These are phyloP conservation scores for Chamaenerion angustifolium DNA, from an alignment of 345 rosid species.

Conservation along the genomic window DNA sequence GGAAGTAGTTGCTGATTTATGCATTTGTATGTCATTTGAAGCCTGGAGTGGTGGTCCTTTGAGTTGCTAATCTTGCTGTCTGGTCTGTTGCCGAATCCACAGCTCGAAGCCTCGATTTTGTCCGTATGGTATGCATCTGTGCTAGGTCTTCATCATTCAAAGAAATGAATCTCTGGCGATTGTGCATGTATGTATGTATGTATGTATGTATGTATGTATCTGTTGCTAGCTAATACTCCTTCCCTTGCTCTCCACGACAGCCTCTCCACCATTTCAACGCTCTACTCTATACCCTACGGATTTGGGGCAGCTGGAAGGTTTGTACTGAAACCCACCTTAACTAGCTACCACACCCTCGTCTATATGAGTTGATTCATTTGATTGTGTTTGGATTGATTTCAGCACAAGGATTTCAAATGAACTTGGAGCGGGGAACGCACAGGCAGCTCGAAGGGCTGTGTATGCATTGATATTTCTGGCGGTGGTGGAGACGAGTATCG, in stretches of 20 bases:
- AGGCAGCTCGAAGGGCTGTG: slow-evolving; percentile 14
- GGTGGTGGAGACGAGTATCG: slow-evolving; percentile 6
- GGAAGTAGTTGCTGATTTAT: too few relatives aligned
- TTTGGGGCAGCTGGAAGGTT: slow-evolving; percentile 63
- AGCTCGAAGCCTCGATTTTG: slow-evolving; percentile 73
- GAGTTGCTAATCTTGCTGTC: slow-evolving; percentile 63
- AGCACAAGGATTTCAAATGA: slow-evolving; percentile 38
- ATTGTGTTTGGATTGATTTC: not conserved
- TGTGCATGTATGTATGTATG: too few relatives aligned
- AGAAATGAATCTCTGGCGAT: not conserved
- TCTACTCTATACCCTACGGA: slow-evolving; percentile 47
- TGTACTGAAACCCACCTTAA: slow-evolving; percentile 5
- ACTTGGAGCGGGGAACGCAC: slow-evolving; percentile 31
- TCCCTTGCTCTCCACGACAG: slow-evolving; percentile 16
- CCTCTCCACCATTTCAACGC: slow-evolving; percentile 29
- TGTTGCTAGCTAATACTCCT: too few relatives aligned
- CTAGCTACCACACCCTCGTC: not conserved
- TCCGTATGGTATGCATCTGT: slow-evolving; percentile 49
- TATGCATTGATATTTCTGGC: slow-evolving; percentile 12
- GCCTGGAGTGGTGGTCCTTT: slow-evolving; percentile 75
- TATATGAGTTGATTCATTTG: not conserved
- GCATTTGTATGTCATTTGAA: not conserved
- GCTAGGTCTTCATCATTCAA: not conserved
- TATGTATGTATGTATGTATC: too few relatives aligned
- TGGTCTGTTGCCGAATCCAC: slow-evolving; percentile 64